A percentile compares a stretch with the other conserved stretches of the same genome.
Evolutionary conservation across 495 filamentous ascomycete genomes (phyloP).

Genomic region (Xylaria longipes): DNA sequence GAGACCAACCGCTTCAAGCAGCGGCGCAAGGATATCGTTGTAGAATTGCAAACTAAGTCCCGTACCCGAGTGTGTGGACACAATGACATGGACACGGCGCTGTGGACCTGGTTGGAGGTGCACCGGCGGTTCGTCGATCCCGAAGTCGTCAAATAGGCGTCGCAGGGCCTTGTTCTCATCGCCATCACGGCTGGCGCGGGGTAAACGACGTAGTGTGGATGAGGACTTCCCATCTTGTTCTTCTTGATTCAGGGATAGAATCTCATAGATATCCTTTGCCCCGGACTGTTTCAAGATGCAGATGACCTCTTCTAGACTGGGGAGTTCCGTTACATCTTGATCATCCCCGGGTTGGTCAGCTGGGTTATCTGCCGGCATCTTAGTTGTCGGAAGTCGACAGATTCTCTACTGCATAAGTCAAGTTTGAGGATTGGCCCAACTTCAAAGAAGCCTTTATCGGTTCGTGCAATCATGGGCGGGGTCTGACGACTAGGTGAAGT

Average conservation of each 20-base stretch:
- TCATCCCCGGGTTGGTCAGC: not conserved
- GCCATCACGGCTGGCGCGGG: not conserved
- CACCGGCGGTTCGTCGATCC: conserved; percentile 39
- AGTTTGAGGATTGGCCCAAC: not conserved
- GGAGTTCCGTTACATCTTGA: not conserved
- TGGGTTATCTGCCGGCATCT: not conserved
- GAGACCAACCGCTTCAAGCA: conserved; percentile 54
- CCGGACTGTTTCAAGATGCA: conserved; percentile 13
- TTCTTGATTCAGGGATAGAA: conserved; percentile 9
- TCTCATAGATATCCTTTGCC: not conserved
- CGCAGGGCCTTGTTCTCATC: not conserved
- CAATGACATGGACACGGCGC: conserved; percentile 63
- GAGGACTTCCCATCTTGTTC: conserved; percentile 6
- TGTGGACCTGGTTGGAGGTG: conserved; percentile 41
- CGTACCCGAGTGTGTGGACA: conserved; percentile 77
- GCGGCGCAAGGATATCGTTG: conserved; percentile 60
- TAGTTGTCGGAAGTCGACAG: not conserved
- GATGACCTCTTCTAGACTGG: conserved; percentile 13
- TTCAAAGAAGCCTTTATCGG: not conserved
- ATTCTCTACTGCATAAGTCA: not conserved
- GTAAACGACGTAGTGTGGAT: not conserved
- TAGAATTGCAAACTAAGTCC: conserved; percentile 65
- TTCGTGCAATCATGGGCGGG: conserved; percentile 7
- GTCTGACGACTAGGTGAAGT: not conserved
- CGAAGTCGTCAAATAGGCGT: conserved; percentile 28